These are phyloP conservation scores for Thraustochytrium sp. DNA, from an alignment of 352 stramenopile species.

Conservation along the genomic window DNA sequence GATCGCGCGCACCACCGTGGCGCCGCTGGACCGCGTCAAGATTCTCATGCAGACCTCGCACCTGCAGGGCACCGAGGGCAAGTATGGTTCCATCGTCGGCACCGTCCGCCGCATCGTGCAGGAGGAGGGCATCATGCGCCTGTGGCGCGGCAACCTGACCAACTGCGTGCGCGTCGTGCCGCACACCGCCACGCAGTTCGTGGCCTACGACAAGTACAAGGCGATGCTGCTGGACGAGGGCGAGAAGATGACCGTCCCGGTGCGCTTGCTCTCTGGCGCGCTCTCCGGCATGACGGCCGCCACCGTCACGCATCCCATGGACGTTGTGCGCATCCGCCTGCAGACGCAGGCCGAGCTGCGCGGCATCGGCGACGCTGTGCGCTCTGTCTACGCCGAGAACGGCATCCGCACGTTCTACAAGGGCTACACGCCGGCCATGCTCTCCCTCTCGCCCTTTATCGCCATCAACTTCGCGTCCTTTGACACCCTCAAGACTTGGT, in stretches of 20 bases:
- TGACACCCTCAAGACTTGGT: slow-evolving; percentile 44
- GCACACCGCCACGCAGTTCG: slow-evolving; percentile 42
- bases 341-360: slow-evolving; percentile 26
- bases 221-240: slow-evolving; percentile 19
- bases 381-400: slow-evolving; percentile 35
- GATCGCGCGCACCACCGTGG: slow-evolving; percentile 38
- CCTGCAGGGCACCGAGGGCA: slow-evolving; percentile 31
- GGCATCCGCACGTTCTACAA: slow-evolving; percentile 42
- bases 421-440: slow-evolving; percentile 45
- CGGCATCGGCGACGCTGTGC: slow-evolving; percentile 10
- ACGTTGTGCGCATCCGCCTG: slow-evolving; percentile 44
- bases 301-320: slow-evolving; percentile 46
- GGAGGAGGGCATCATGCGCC: slow-evolving; percentile 15
- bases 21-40: slow-evolving; percentile 42
- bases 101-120: slow-evolving; percentile 6
- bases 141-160: slow-evolving; percentile 46
- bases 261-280: slow-evolving; percentile 29
- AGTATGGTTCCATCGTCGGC: slow-evolving; percentile 15
- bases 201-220: slow-evolving; percentile 45
- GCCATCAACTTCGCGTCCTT: slow-evolving; percentile 48
- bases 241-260: slow-evolving; percentile 38
- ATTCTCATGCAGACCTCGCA: slow-evolving; percentile 46
- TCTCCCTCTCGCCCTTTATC: slow-evolving; percentile 43
- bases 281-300: slow-evolving; percentile 43
- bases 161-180: slow-evolving; percentile 44